Evolutionary conservation across 805 yeast species (phyloP).

Genomic region (Lachancea sp.): DNA sequence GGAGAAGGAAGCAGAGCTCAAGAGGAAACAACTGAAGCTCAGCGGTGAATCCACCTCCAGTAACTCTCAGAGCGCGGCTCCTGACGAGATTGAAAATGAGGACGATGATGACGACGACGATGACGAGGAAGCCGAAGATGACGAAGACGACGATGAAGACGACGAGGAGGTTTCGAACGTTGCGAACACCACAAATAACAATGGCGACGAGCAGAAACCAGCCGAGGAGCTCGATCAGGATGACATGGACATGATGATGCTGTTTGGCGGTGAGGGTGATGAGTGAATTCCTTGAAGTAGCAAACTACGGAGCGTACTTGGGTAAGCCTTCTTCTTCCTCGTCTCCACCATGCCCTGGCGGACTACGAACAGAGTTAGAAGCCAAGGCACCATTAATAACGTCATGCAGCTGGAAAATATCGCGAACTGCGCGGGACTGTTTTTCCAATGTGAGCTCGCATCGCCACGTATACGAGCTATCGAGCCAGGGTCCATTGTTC

Average conservation of each 20-base stretch:
- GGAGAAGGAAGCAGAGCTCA: slow-evolving; percentile 74
- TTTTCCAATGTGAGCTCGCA: slow-evolving; percentile 4
- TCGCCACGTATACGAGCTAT: slow-evolving; percentile 6
- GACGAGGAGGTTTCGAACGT: slow-evolving; percentile 6
- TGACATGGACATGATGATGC: slow-evolving; percentile 34
- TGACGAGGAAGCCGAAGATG: slow-evolving; percentile 31
- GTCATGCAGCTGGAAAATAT: slow-evolving; percentile 8
- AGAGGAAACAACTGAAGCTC: slow-evolving; percentile 55
- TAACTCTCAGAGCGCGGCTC: slow-evolving; percentile 15
- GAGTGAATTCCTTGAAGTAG: slow-evolving; percentile 8
- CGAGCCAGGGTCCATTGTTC: slow-evolving; percentile 5
- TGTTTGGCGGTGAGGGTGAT: slow-evolving; percentile 33
- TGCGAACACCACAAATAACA: not conserved
- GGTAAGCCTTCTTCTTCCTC: slow-evolving; percentile 6
- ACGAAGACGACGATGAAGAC: slow-evolving; percentile 33
- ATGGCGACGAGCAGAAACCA: slow-evolving; percentile 1
- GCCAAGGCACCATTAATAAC: slow-evolving; percentile 2
- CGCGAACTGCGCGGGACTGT: not conserved
- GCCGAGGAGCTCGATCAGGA: slow-evolving; percentile 30
- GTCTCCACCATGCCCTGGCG: not conserved
- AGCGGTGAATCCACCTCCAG: slow-evolving; percentile 27
- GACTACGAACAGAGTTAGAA: not conserved
- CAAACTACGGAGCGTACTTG: slow-evolving; percentile 1
- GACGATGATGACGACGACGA: slow-evolving; percentile 31
- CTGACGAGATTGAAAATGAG: slow-evolving; percentile 32